Evolutionary conservation across 768 basidiomycete species (phyloP).

Genomic region (Coprinopsis strossmayeri): DNA sequence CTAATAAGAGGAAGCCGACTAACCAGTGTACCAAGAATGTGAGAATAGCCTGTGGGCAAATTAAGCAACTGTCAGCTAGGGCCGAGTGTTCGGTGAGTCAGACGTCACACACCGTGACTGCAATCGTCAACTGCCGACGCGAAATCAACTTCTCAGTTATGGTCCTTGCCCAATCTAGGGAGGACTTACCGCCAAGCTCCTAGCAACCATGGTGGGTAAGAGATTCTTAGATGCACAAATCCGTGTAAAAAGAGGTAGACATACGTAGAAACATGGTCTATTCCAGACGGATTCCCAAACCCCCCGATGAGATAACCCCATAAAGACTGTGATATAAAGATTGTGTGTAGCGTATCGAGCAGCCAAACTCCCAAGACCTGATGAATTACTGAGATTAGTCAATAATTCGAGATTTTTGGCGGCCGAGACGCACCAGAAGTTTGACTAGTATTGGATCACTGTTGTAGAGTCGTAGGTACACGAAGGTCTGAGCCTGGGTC

Average conservation of each 20-base stretch:
- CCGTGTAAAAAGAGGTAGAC: neutral
- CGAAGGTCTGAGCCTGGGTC: constrained; percentile 25
- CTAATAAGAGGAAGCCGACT: constrained; percentile 4
- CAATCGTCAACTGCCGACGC: constrained; percentile 18
- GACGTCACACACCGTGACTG: constrained; percentile 16
- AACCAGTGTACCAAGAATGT: constrained; percentile 25
- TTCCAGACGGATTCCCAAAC: constrained; percentile 21
- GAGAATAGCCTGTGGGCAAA: constrained; percentile 19
- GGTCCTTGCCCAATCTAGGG: neutral
- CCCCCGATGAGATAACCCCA: constrained; percentile 32
- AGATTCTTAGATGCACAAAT: neutral
- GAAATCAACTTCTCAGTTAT: neutral
- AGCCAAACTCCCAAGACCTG: constrained; percentile 20
- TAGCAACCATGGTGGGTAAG: neutral
- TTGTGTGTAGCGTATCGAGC: constrained; percentile 31
- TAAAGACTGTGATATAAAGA: constrained; percentile 29
- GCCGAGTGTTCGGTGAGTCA: neutral
- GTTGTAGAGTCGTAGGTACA: constrained; percentile 29
- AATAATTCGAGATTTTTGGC: too few species aligned
- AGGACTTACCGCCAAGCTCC: neutral
- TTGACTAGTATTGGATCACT: constrained; percentile 21
- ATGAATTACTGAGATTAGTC: too few species aligned
- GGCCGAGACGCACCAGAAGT: constrained; percentile 22
- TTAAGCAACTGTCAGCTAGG: neutral
- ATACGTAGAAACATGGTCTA: constrained; percentile 32